Evolutionary conservation across 108 stramenopile genomes (phyloP).

Genomic region (Cyclostephanos invisitatus): DNA sequence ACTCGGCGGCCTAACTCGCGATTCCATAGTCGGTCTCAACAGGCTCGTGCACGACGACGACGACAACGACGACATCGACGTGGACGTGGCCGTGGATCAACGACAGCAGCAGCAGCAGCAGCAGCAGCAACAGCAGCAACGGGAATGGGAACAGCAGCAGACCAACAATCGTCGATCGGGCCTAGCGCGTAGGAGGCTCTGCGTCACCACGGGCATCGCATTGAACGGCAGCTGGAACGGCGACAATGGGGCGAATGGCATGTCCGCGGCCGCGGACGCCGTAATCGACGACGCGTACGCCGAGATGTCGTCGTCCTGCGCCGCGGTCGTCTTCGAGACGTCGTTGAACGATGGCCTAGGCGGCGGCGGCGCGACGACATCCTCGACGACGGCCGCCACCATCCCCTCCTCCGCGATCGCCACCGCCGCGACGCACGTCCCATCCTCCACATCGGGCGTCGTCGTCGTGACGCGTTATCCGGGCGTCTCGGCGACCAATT

Average conservation of each 20-base stretch:
- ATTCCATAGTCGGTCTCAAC: conserved; percentile 33
- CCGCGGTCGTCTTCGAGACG: conserved; percentile 10
- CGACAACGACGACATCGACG: conserved; percentile 2
- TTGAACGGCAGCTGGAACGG: background rate
- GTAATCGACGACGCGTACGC: background rate
- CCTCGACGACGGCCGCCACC: background rate
- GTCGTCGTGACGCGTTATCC: background rate
- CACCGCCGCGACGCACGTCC: too few relatives aligned
- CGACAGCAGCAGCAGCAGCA: too few relatives aligned
- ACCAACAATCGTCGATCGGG: conserved; percentile 3
- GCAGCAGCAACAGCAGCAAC: too few relatives aligned
- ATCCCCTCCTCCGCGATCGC: background rate
- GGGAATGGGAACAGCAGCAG: too few relatives aligned
- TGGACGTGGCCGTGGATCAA: too few relatives aligned
- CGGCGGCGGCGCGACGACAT: background rate
- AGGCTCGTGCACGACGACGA: conserved; percentile 16
- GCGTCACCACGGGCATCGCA: background rate
- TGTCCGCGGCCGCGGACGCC: background rate
- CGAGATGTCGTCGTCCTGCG: background rate
- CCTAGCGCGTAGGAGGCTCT: background rate
- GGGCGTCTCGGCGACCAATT: conserved; percentile 11
- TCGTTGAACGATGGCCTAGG: conserved; percentile 19
- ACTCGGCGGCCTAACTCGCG: conserved; percentile 32
- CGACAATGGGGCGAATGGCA: background rate
- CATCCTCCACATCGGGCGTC: background rate